Percentiles rank a stretch among this genome's conserved stretches.
These are phyloP conservation scores for Boletus reticulatus DNA, from an alignment of 768 basidiomycete species.

Conservation along the genomic window DNA sequence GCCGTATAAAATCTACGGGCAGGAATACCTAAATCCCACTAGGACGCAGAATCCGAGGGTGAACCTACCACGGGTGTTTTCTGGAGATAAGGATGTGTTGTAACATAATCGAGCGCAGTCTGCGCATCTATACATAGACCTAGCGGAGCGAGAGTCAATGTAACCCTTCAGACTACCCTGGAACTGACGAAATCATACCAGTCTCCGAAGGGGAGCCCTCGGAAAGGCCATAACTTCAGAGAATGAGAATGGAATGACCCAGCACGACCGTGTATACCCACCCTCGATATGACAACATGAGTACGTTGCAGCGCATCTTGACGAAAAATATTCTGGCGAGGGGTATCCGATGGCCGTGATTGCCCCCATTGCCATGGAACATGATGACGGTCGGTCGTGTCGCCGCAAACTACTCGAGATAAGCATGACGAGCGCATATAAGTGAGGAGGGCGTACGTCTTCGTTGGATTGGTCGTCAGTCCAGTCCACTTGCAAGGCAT, in stretches of 20 bases:
- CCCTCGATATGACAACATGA: slow-evolving; percentile 95
- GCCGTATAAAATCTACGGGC: slow-evolving; percentile 66
- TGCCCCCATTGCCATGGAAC: slow-evolving; percentile 91
- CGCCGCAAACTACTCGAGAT: slow-evolving; percentile 36
- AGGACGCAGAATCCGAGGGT: neutral
- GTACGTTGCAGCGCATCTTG: slow-evolving; percentile 86
- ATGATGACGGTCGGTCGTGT: slow-evolving; percentile 83
- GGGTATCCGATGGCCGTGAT: slow-evolving; percentile 87
- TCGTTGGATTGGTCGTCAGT: slow-evolving; percentile 49
- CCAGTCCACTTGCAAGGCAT: slow-evolving; percentile 35
- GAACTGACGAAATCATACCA: slow-evolving; percentile 42
- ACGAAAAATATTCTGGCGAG: slow-evolving; percentile 79
- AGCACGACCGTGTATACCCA: slow-evolving; percentile 32
- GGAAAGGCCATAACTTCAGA: slow-evolving; percentile 76
- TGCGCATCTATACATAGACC: slow-evolving; percentile 85
- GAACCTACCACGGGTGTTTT: slow-evolving; percentile 63
- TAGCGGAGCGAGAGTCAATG: slow-evolving; percentile 22
- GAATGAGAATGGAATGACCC: neutral
- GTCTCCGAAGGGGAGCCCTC: slow-evolving; percentile 86
- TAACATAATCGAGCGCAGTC: slow-evolving; percentile 73
- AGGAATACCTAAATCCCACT: neutral
- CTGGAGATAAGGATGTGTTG: slow-evolving; percentile 58
- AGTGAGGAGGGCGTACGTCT: slow-evolving; percentile 42
- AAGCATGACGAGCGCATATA: neutral
- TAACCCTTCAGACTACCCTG: neutral